These are phyloP conservation scores for Hypoxylon sp. DNA, from an alignment of 2,329 filamentous ascomycete genomes.

Conservation along the genomic window DNA sequence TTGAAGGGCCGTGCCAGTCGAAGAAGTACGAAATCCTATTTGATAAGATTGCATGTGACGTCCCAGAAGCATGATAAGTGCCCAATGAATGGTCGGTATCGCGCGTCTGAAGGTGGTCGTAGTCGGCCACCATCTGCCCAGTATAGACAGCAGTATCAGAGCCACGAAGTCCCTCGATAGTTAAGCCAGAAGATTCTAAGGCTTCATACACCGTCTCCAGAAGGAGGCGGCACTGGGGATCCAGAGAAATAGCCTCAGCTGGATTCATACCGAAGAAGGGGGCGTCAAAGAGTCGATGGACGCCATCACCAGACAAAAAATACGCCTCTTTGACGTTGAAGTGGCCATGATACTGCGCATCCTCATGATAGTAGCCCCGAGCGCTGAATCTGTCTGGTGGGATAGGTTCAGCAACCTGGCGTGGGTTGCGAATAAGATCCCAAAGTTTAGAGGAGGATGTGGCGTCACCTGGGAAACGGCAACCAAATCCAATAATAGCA, in stretches of 20 bases:
- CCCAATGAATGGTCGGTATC: slow-evolving; percentile 4
- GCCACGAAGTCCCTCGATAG: slow-evolving; percentile 4
- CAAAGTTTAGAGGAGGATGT: slow-evolving; percentile 13
- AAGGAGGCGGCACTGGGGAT: slow-evolving; percentile 27
- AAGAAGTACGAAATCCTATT: slow-evolving; percentile 31
- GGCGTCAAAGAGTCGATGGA: slow-evolving; percentile 21
- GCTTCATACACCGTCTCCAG: slow-evolving; percentile 35
- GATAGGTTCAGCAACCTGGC: no score
- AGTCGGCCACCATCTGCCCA: slow-evolving; percentile 18
- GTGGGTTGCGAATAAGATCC: slow-evolving; percentile 5
- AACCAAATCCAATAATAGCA: slow-evolving; percentile 19
- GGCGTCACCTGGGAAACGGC: slow-evolving; percentile 18
- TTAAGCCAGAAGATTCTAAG: slow-evolving; percentile 10
- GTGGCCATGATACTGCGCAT: slow-evolving; percentile 23
- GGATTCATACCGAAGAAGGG: slow-evolving; percentile 30
- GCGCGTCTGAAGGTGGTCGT: not conserved
- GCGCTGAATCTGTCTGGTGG: no score
- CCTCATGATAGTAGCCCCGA: slow-evolving; percentile 23
- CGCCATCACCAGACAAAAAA: slow-evolving; percentile 1
- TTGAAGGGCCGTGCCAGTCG: no score
- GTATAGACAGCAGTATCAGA: slow-evolving; percentile 12
- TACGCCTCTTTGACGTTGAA: slow-evolving; percentile 29
- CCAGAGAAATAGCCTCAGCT: slow-evolving; percentile 12
- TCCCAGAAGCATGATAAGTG: slow-evolving; percentile 10
- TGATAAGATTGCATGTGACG: not conserved